Base-by-base conservation (phyloP, 2,329 filamentous ascomycete species). In the Sarocladiaceae sp. region DNA sequence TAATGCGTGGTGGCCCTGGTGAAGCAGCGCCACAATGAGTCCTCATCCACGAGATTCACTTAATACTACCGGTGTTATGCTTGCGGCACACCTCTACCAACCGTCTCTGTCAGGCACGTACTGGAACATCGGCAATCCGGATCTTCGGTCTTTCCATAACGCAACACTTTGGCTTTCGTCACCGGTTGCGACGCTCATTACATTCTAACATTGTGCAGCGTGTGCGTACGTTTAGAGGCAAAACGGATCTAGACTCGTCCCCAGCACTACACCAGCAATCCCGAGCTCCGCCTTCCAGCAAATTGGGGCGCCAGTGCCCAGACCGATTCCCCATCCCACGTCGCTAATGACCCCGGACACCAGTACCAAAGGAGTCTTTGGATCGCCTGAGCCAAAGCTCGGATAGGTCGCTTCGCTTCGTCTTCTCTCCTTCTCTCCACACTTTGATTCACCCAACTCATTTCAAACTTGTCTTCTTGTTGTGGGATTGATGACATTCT, bases 291-390 rank as follows among this genome's bases (percentile, higher is more conserved):
- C 44, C n/a, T 20, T 31, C 26, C 23, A 10, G n/a, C 44, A 48
- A 33, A 48, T 48, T 48, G 44, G 44, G 40, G 22, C 15, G 29
- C 22, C 28, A 4, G 15, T 33, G n/a, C 25, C 44, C 25, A 48
- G 44, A 48, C 44, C n/a, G 26, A 20, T 48, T 33, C 44, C 44
- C 44, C 26, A 48, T 31, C 18, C 17, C 12, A 33, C 20, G 26
- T 48, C 44, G 44, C 44, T 48, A 48, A 48, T 5, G 22, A 33
- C 44, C 44, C 44, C 44, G 28, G 44, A 48, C 44, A n/a, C 44
- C 26, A 33, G 26, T 22, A 28, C 44, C 26, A 48, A 29, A 33
- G 44, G 18, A 18, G 26, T n/a, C 44, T n/a, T 48, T 48, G 10
- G 44, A 48, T 48, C 26, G 28, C 26, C 25, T 33, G n/a, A 31